phyloP scores from a whole-genome alignment of 2,329 filamentous ascomycete genomes.

The Sclerotinia nivalis region DNA sequence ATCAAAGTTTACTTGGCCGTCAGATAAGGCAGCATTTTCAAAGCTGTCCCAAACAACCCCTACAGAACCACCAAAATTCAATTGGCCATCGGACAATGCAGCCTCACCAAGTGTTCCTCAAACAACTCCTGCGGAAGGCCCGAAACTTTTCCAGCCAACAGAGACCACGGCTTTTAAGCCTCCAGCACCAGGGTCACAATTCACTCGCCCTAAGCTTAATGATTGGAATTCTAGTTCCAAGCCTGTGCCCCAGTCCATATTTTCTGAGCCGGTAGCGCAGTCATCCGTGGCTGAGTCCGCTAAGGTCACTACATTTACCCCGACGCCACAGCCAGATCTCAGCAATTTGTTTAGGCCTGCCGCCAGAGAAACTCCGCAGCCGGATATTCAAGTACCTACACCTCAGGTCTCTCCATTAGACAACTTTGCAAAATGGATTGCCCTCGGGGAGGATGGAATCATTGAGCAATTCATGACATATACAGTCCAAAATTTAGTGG shows the following conservation, averaged over 20 bases:
- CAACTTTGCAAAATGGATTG: slow-evolving; percentile 36
- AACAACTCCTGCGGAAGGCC: neutral
- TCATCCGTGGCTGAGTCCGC: neutral
- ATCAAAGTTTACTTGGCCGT: slow-evolving; percentile 18
- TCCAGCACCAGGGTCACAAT: neutral
- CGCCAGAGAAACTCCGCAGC: neutral
- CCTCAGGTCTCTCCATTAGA: slow-evolving; percentile 12
- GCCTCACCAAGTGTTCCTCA: neutral
- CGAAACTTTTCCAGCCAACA: neutral
- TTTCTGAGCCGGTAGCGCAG: neutral
- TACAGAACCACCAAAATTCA: slow-evolving; percentile 6
- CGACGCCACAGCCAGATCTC: neutral
- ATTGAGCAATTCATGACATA: slow-evolving; percentile 40
- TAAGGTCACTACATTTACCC: neutral
- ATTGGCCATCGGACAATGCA: slow-evolving; percentile 11
- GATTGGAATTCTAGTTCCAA: slow-evolving; percentile 12
- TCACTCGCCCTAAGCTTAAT: slow-evolving; percentile 4
- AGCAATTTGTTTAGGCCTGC: neutral
- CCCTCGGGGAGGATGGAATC: slow-evolving; percentile 38
- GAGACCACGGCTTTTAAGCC: neutral
- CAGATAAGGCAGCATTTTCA: neutral
- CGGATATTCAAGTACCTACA: neutral
- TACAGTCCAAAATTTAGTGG: slow-evolving; percentile 33
- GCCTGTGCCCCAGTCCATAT: slow-evolving; percentile 2
- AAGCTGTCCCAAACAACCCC: neutral